Evolutionary conservation across 805 yeast genomes (phyloP).

Genomic region (Geotrichum ghanense): DNA sequence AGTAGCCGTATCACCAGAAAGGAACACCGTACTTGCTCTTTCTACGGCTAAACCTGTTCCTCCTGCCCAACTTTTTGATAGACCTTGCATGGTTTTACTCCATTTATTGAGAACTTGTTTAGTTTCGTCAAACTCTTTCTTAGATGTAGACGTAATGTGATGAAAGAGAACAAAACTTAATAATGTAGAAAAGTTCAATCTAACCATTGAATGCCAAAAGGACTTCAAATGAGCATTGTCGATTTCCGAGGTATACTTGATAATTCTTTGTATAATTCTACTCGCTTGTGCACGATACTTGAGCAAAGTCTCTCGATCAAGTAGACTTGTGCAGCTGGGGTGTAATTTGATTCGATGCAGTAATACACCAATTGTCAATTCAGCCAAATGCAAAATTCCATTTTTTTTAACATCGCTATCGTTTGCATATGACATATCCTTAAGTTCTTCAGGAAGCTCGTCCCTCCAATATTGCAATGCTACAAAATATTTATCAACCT

Average conservation of each 20-base stretch:
- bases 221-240: constrained; percentile 26
- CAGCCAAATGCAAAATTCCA: constrained; percentile 20
- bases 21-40: constrained; percentile 24
- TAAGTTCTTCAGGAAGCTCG: constrained; percentile 18
- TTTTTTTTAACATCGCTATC: constrained; percentile 8
- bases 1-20: constrained; percentile 16
- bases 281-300: constrained; percentile 19
- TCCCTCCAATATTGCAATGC: constrained; percentile 18
- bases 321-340: constrained; percentile 14
- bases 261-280: constrained; percentile 20
- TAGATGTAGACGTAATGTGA: constrained; percentile 22
- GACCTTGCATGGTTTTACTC: constrained; percentile 23
- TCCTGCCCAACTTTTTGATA: constrained; percentile 26
- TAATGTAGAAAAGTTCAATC: constrained; percentile 21
- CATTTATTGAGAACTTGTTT: constrained; percentile 22
- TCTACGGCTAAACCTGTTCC: constrained; percentile 26
- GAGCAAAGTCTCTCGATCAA: constrained; percentile 7
- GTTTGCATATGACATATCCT: constrained; percentile 14
- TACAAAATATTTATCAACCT: constrained; percentile 13
- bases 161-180: constrained; percentile 25
- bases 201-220: constrained; percentile 25
- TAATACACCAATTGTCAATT: constrained; percentile 22
- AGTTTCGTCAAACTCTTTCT: constrained; percentile 18
- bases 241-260: constrained; percentile 22
- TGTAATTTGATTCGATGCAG: constrained; percentile 19